Evolutionary conservation across 306 rosid species (phyloP), one percentile per base, ranked within the genome.

Genomic region (Malus sieversii): DNA sequence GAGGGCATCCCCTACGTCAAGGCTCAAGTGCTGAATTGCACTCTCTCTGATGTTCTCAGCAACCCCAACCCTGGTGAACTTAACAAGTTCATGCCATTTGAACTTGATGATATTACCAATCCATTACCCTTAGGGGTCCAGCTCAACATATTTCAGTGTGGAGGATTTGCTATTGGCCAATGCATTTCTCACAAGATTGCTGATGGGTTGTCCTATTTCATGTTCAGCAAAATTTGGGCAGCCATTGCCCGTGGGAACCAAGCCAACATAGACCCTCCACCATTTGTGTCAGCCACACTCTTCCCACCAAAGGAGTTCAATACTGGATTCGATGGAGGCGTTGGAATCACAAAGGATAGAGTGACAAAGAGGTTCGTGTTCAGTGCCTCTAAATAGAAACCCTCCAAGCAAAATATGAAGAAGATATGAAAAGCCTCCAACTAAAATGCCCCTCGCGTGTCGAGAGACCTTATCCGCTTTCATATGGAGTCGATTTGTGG

Each of bases 391-490:
- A 68, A n/a, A 60, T 89, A 52, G 90, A 85, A 59, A 66, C 68
- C 52, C 76, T 89, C 12, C 74, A 75, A 27, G 62, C 29, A 19
- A 84, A 73, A 70, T 87, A 82, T 25, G 77, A 32, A 10, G 6
- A 19, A 38, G 57, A 8, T 10, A 29, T 18, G 40, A 40, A 11
- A 5, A 18, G 9, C 0, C 61, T 20, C 2, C 4, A 57, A 0
- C 59, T 62, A 55, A 69, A 55, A 71, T 78, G 19, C 3, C 88
- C 91, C 0, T 80, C 88, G 0, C 66, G 91, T 6, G 84, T 90
- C 1, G 90, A 88, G 90, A 88, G 70, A 82, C 89, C 18, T 82
- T 90, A 10, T 73, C 88, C 12, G 74, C 88, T 48, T 90, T 90
- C 83, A 74, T 90, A 55, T 77, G 83, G 84, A 74, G 78, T 14